Conservation (phyloP, 208 protist genomes). For the Sergeia podlipaevii region DNA sequence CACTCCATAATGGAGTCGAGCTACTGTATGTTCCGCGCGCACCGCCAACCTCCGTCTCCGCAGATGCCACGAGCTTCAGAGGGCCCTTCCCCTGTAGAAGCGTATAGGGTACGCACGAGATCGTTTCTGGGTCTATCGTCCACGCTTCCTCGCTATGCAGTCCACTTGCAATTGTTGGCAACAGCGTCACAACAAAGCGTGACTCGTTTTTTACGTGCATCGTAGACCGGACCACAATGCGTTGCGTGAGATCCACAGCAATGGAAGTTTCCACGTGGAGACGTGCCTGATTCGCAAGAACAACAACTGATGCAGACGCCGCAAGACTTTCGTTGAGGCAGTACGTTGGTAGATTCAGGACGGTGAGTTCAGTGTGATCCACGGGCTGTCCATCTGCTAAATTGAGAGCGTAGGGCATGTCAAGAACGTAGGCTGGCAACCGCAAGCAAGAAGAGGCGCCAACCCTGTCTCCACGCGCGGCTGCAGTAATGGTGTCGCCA, state of each 20-base stretch:
- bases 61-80: background rate
- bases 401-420: conserved; percentile 1
- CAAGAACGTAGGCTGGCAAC: too few relatives aligned
- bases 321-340: background rate
- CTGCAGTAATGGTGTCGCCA: too few relatives aligned
- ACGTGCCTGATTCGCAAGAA: background rate
- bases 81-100: conserved; percentile 14
- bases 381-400: conserved; percentile 6
- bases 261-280: conserved; percentile 19
- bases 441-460: too few relatives aligned
- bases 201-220: conserved; percentile 26
- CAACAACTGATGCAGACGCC: background rate
- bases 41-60: background rate
- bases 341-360: conserved; percentile 10
- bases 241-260: conserved; percentile 4
- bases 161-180: too few relatives aligned
- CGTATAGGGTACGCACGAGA: conserved; percentile 23
- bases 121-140: conserved; percentile 9
- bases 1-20: background rate
- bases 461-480: too few relatives aligned
- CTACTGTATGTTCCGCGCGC: background rate
- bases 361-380: background rate
- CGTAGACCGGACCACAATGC: conserved; percentile 12
- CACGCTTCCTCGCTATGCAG: conserved; percentile 6
- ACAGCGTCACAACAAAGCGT: conserved; percentile 12